Evolutionary conservation across 2,329 filamentous ascomycete genomes (phyloP), one percentile per base, ranked within the genome.

Genomic region (Pyricularia grisea): DNA sequence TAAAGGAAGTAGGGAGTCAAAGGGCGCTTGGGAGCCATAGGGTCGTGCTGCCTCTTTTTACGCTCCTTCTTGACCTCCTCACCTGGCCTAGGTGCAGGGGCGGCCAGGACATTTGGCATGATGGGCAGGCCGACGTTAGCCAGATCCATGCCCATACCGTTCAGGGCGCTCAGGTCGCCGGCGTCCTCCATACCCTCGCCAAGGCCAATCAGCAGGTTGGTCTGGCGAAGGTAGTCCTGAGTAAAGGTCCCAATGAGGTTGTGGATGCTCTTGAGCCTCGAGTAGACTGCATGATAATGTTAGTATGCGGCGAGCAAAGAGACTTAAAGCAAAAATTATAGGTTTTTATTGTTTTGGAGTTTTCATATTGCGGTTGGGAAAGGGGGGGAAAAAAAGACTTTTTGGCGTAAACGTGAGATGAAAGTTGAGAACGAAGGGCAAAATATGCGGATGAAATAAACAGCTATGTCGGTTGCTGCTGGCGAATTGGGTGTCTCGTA

Each of bases 1-100:
- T 93, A 98, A 71, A 97, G 83, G 84, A 98, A 97, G 83, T 96
- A 97, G 2, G 94, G 93, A 6, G 94, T 98, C 76, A 97, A 80
- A 10, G 94, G 94, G 67, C 94, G 89, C 87, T 97, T 98, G 70
- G 94, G 94, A 7, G 94, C 94, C 79, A 97, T 97, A 73, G 94
- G 94, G 78, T 98, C 94, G 76, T 92, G 89, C 61, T 88, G 89
- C 71, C 90, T 88, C 84, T 94, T 94, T 86, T 95, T 94, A 79
- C 92, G 90, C 85, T 95, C 93, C 85, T 93, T 93, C 86, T 93
- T 91, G 20, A 42, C n/a, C 78, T 89, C 88, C 75, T 88, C 86
- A 11, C 82, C 85, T 50, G 42, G 42, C 20, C 42, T 50, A 3
- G 42, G 42, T 1, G 80, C 81, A 28, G 83, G 14, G 78, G 79